Percentiles rank a stretch among this genome's conserved stretches.
These are phyloP conservation scores for Lactarius quietus DNA, from an alignment of 768 basidiomycete species.

Conservation along the genomic window DNA sequence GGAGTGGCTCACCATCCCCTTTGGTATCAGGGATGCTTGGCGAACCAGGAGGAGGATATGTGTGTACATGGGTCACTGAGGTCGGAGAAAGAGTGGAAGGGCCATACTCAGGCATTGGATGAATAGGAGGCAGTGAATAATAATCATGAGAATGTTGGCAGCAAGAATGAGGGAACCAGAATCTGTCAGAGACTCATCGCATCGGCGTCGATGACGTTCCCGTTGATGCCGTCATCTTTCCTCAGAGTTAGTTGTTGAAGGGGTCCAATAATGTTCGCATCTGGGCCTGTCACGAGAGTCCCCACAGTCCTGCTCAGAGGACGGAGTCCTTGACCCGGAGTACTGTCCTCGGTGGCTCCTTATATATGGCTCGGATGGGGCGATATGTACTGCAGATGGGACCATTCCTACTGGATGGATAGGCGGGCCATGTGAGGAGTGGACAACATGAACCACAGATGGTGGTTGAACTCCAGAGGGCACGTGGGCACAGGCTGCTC, in stretches of 20 bases:
- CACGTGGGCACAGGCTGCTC: too few species aligned
- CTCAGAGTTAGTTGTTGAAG: conserved; percentile 1
- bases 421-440: not conserved
- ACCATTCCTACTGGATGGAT: too few species aligned
- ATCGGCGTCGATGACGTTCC: not conserved
- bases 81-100: conserved; percentile 1
- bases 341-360: not conserved
- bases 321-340: conserved; percentile 8
- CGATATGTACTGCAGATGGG: conserved; percentile 12
- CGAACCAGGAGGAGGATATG: conserved; percentile 1
- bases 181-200: not conserved
- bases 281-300: too few species aligned
- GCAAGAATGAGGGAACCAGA: not conserved
- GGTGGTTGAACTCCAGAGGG: not conserved
- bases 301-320: conserved; percentile 10
- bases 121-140: not conserved
- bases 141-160: not conserved
- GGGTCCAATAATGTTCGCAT: not conserved
- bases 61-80: conserved; percentile 6
- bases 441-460: not conserved
- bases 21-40: conserved; percentile 1
- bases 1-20: conserved; percentile 8
- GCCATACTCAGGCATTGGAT: conserved; percentile 10
- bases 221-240: not conserved
- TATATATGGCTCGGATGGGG: too few species aligned